These are phyloP conservation scores for Aureobasidium pullulans DNA, from an alignment of 2,329 filamentous ascomycete species.

Conservation along the genomic window DNA sequence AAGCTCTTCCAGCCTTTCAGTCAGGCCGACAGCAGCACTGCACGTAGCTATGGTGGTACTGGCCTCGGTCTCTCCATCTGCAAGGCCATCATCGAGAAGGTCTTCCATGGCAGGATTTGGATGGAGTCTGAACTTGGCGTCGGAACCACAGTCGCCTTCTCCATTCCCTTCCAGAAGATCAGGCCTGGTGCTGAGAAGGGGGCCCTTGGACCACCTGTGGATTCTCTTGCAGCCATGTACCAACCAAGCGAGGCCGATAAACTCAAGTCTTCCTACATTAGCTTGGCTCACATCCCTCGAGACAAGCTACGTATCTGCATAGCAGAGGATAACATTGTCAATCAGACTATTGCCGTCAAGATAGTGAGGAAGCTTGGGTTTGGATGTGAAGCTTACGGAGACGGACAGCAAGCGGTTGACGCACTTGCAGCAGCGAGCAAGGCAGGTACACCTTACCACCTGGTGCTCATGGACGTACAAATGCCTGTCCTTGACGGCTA, in stretches of 20 bases:
- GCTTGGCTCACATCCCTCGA: conserved; percentile 66
- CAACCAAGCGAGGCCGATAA: conserved; percentile 28
- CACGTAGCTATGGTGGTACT: conserved; percentile 84
- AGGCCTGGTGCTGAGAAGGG: conserved; percentile 39
- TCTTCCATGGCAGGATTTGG: conserved; percentile 80
- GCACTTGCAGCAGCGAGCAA: conserved; percentile 66
- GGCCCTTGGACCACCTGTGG: conserved; percentile 37
- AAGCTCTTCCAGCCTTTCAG: conserved; percentile 90
- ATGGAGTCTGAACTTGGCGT: conserved; percentile 68
- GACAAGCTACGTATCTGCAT: conserved; percentile 82
- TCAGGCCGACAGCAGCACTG: conserved; percentile 84
- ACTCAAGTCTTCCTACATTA: conserved; percentile 36
- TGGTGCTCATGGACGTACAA: conserved; percentile 92
- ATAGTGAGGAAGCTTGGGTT: conserved; percentile 84
- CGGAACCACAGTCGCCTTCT: conserved; percentile 70
- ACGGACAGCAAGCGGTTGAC: conserved; percentile 81
- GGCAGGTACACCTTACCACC: conserved; percentile 72
- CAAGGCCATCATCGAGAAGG: conserved; percentile 87
- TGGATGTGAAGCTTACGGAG: conserved; percentile 79
- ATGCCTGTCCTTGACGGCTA: conserved; percentile 94
- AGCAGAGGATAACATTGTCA: conserved; percentile 91
- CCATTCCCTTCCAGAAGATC: conserved; percentile 78
- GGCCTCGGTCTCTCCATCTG: conserved; percentile 88
- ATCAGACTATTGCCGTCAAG: conserved; percentile 86
- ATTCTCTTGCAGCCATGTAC: conserved; percentile 46